A percentile compares a stretch with the other conserved stretches of the same genome.
Conservation (phyloP, 1,284 basidiomycete species). For the Microbotryum scabiosae region DNA sequence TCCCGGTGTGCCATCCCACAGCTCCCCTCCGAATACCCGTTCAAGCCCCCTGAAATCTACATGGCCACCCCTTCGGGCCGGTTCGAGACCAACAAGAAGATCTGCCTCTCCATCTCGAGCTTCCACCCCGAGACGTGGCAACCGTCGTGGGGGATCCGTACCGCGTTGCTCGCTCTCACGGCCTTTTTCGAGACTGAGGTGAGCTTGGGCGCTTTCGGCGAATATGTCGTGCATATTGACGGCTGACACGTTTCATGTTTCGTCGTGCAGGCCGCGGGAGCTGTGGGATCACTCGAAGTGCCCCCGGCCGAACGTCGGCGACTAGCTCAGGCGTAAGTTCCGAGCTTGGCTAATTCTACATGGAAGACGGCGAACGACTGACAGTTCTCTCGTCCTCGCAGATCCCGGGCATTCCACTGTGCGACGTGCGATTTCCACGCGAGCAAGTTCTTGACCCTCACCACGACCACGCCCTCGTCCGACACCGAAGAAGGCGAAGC, state of each 20-base stretch:
- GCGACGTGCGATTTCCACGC: background rate
- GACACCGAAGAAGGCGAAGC: background rate
- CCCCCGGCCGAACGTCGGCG: slow-evolving; percentile 68
- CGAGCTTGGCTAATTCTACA: slow-evolving; percentile 5
- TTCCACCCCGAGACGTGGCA: slow-evolving; percentile 42
- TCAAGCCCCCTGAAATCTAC: slow-evolving; percentile 40
- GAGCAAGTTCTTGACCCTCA: background rate
- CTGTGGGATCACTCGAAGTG: slow-evolving; percentile 79
- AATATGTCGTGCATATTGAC: background rate
- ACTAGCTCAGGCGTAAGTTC: slow-evolving; percentile 59
- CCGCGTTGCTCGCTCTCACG: slow-evolving; percentile 39
- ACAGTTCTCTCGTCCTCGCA: background rate
- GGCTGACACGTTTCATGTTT: too few relatives aligned
- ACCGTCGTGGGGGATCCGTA: slow-evolving; percentile 42
- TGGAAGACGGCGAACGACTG: background rate
- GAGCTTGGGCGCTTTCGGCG: background rate
- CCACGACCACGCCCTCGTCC: background rate
- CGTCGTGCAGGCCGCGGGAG: slow-evolving; percentile 58
- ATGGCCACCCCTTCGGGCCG: slow-evolving; percentile 41
- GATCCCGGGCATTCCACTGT: slow-evolving; percentile 10
- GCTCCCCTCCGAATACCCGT: slow-evolving; percentile 41
- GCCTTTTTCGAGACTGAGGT: slow-evolving; percentile 35
- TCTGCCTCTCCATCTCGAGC: slow-evolving; percentile 38
- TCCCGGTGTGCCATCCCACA: slow-evolving; percentile 12
- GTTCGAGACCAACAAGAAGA: slow-evolving; percentile 36